A percentile compares a stretch with the other conserved stretches of the same genome.
These are phyloP conservation scores for Otatea glauca DNA, from an alignment of 176 grass and related monocot species.

Conservation along the genomic window DNA sequence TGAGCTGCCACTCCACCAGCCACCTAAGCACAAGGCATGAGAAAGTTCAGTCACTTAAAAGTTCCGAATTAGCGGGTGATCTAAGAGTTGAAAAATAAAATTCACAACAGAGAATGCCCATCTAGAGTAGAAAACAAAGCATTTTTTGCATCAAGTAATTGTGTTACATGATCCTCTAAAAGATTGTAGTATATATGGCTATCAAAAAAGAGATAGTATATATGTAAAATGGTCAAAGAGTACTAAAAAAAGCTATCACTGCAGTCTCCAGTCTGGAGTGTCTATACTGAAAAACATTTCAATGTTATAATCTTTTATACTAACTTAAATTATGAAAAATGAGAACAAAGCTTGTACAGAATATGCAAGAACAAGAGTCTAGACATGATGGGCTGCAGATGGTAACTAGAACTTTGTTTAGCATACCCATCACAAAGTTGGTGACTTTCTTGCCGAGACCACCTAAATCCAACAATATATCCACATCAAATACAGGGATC, in stretches of 20 bases:
- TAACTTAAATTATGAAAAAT: neutral
- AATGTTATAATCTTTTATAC: neutral
- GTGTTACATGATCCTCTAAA: slow-evolving; percentile 8
- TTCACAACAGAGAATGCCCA: neutral
- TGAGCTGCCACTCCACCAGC: slow-evolving; percentile 98
- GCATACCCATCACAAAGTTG: slow-evolving; percentile 89
- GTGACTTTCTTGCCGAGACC: slow-evolving; percentile 74
- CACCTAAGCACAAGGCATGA: slow-evolving; percentile 59
- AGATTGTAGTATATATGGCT: neutral
- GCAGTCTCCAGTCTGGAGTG: neutral
- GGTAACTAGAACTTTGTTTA: slow-evolving; percentile 8
- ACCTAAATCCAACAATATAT: slow-evolving; percentile 52
- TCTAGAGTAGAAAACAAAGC: neutral
- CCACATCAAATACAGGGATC: slow-evolving; percentile 94
- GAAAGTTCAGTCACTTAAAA: slow-evolving; percentile 22
- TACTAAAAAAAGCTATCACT: neutral
- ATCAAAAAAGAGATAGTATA: neutral
- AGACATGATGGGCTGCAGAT: slow-evolving; percentile 1
- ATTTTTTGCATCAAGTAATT: neutral
- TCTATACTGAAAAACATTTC: neutral
- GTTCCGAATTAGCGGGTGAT: neutral
- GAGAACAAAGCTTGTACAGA: neutral
- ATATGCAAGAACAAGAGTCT: neutral
- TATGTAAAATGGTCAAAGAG: neutral
- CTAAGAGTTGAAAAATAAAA: slow-evolving; percentile 9